Evolutionary conservation across 176 grass and related monocot species (phyloP).

Genomic region (Panicum miliaceum): DNA sequence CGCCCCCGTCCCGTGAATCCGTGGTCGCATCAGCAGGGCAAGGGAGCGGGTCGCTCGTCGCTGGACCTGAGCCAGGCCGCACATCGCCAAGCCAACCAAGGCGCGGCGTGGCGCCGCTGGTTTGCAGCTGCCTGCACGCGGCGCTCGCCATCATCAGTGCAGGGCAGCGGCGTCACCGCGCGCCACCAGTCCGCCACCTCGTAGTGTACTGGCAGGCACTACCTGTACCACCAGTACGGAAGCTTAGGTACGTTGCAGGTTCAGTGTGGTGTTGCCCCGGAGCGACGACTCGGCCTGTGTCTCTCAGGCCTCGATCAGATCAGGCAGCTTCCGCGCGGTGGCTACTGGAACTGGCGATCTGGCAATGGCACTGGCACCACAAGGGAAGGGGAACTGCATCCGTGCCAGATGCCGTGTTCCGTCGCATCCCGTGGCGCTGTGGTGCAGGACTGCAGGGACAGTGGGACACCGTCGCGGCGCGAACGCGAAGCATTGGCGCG

Average conservation of each 20-base stretch:
- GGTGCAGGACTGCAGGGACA: too few species aligned
- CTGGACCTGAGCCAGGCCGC: too few species aligned
- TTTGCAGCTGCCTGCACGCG: too few species aligned
- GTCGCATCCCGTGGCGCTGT: not conserved
- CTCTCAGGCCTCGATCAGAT: not conserved
- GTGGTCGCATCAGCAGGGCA: not conserved
- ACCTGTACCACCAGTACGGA: not conserved
- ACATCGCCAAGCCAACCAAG: too few species aligned
- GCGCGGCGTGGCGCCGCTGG: not conserved
- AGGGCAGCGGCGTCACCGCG: not conserved
- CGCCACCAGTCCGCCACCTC: not conserved
- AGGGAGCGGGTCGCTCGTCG: too few species aligned
- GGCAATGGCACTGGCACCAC: not conserved
- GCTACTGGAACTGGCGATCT: not conserved
- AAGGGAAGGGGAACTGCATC: not conserved
- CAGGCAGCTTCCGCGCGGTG: not conserved
- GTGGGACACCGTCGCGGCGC: not conserved
- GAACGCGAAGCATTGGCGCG: not conserved
- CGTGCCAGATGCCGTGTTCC: not conserved
- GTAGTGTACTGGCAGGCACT: too few species aligned
- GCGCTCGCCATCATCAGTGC: not conserved
- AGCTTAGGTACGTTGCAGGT: not conserved
- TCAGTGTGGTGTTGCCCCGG: too few species aligned
- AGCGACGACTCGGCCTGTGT: too few species aligned
- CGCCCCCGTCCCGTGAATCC: not conserved